phyloP scores from a whole-genome alignment of 345 rosid species.

The Xanthoceras sorbifolium region DNA sequence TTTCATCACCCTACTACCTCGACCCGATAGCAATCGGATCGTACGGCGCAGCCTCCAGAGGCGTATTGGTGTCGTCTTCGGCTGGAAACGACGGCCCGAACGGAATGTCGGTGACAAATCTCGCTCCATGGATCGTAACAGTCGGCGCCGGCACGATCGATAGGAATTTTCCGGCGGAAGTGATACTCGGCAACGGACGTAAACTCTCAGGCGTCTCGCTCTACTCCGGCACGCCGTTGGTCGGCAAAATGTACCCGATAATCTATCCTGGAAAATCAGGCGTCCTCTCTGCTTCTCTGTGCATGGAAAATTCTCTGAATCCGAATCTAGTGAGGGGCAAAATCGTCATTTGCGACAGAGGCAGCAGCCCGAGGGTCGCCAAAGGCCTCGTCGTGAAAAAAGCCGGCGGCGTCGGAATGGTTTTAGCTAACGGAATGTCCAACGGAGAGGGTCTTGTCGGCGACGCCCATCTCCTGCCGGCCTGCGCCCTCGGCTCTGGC shows the following conservation, averaged over 20 bases:
- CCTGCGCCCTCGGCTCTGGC: conserved; percentile 67
- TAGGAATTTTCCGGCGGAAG: conserved; percentile 70
- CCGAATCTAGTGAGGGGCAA: conserved; percentile 63
- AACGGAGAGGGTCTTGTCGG: conserved; percentile 88
- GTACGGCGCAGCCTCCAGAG: conserved; percentile 56
- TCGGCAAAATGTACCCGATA: conserved; percentile 62
- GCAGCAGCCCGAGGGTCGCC: conserved; percentile 75
- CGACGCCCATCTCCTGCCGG: conserved; percentile 76
- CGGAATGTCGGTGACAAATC: conserved; percentile 72
- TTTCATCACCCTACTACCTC: conserved; percentile 70
- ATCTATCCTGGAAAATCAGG: conserved; percentile 74
- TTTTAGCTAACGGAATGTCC: conserved; percentile 72
- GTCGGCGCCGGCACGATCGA: conserved; percentile 84
- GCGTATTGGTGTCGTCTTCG: conserved; percentile 54
- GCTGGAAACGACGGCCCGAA: conserved; percentile 83
- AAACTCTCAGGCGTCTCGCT: conserved; percentile 65
- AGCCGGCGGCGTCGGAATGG: conserved; percentile 87
- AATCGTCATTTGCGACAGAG: conserved; percentile 77
- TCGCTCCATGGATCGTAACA: conserved; percentile 73
- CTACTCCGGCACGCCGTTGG: conserved; percentile 57
- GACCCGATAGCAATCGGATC: conserved; percentile 86
- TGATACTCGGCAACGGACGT: conserved; percentile 59
- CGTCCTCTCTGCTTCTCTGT: conserved; percentile 56
- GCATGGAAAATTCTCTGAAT: conserved; percentile 78
- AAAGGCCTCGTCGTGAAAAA: conserved; percentile 83